Evolutionary conservation across 78 protist species (phyloP).

Genomic region (Dictyostelium capitatum): DNA sequence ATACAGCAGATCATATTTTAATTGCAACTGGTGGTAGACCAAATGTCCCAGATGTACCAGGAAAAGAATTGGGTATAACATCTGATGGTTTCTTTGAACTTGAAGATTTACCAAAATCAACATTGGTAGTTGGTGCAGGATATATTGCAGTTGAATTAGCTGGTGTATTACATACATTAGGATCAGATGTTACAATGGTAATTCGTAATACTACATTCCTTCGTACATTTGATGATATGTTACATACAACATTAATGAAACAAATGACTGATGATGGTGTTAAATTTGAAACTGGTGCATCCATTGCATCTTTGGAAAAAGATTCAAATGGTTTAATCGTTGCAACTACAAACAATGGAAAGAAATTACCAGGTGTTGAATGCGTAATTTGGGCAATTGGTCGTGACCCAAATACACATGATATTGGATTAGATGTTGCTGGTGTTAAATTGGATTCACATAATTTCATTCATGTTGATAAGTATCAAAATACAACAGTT

Average conservation of each 20-base stretch:
- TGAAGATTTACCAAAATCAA: conserved; percentile 76
- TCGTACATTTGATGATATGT: conserved; percentile 88
- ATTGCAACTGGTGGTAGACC: conserved; percentile 93
- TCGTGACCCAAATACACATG: conserved; percentile 77
- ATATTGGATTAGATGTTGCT: conserved; percentile 82
- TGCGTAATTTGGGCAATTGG: conserved; percentile 90
- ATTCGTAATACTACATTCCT: conserved; percentile 84
- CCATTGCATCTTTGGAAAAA: conserved; percentile 22
- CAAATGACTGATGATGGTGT: conserved; percentile 82
- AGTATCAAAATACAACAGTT: conserved; percentile 80
- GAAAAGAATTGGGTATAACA: conserved; percentile 84
- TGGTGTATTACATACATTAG: conserved; percentile 88
- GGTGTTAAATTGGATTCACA: conserved; percentile 55
- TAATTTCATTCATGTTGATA: conserved; percentile 85
- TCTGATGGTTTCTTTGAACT: conserved; percentile 91
- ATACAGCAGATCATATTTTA: conserved; percentile 89
- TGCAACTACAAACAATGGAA: neutral
- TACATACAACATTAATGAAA: conserved; percentile 38
- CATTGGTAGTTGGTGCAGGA: conserved; percentile 85
- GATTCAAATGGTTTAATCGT: conserved; percentile 31
- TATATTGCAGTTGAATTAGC: conserved; percentile 95
- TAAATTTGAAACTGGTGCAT: conserved; percentile 11
- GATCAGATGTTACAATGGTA: conserved; percentile 56
- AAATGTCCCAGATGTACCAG: conserved; percentile 85
- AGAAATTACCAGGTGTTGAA: conserved; percentile 77